Base-by-base conservation (phyloP, 352 stramenopile genomes). In the Pilasporangium apinafurcum region DNA sequence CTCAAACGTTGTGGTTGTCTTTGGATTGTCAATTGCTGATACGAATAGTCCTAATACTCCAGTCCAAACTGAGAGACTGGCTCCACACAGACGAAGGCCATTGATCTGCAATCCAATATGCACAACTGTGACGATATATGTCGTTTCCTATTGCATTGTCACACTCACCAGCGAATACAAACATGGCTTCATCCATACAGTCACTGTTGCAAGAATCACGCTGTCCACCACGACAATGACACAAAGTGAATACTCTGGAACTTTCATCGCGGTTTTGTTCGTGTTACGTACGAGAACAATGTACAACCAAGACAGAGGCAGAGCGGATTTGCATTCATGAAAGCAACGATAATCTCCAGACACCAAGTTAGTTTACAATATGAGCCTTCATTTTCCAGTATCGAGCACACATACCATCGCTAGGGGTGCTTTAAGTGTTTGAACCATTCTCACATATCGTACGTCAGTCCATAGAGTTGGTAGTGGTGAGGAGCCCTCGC, bases 391-490 rank as follows among this genome's bases (percentile, higher is more conserved):
- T 17, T 20, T 29, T 20, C 17, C 16, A 7, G 18, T 36, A 12
- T 20, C 4, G 18, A 37, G 16, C 12, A 22, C 5, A 34, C 52
- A 32, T 36, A 84, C 72, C 59, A 86, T 48, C 27, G 67, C 72
- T 9, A 88, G 48, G 22, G 69, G 69, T 4, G 56, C 53, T 24
- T 68, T 73, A 8, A 71, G n/a, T 4, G 52, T 27, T n/a, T 73
- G 59, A 9, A 48, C 54, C 33, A 72, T 32, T 22, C 53, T 44
- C 8, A 51, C 61, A 38, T 84, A 86, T 1, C 65, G 59, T 10
- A 73, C 44, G 57, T 86, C 65, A 4, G 65, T 84, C 75, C 75
- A 88, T 22, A 85, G 21, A 10, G 65, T 75, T 35, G 75, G 70
- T 4, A 65, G 17, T 1, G 75, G 75, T 10, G 42, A 21, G 1